These are phyloP conservation scores for Fagopyrum homotropicum DNA, from an alignment of 148 eudicot genomes.

Conservation along the genomic window DNA sequence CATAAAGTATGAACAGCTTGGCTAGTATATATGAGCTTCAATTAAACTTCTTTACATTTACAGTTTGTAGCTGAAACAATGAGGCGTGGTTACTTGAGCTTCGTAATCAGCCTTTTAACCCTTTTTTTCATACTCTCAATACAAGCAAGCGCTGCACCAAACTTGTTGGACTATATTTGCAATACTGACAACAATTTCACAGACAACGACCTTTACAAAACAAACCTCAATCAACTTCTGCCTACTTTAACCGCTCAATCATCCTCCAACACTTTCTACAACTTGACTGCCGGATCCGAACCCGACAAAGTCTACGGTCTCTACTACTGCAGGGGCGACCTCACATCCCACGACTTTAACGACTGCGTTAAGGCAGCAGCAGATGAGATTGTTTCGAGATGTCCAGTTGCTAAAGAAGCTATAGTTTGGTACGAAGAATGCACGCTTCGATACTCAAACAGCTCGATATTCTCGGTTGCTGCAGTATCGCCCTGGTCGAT, in stretches of 20 bases:
- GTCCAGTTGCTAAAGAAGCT: background rate
- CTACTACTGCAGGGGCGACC: too few species aligned
- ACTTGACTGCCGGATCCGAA: too few species aligned
- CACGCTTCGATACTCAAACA: slow-evolving; percentile 9
- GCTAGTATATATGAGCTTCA: background rate
- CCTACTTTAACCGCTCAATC: too few species aligned
- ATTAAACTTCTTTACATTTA: background rate
- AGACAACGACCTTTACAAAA: too few species aligned
- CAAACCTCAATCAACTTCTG: too few species aligned
- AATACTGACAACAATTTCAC: too few species aligned
- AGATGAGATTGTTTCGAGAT: background rate
- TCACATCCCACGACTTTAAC: too few species aligned
- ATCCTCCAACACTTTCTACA: too few species aligned
- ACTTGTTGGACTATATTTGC: background rate
- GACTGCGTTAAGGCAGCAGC: too few species aligned
- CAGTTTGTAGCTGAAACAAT: background rate
- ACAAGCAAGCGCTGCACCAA: background rate
- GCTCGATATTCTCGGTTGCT: background rate
- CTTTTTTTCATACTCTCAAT: background rate
- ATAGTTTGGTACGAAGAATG: background rate
- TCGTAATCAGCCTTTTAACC: background rate
- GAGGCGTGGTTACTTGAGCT: background rate
- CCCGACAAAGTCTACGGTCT: too few species aligned
- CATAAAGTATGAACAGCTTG: background rate
- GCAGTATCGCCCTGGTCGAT: background rate